phyloP scores from a whole-genome alignment of 106 monocot species.

The Posidonia australis region DNA sequence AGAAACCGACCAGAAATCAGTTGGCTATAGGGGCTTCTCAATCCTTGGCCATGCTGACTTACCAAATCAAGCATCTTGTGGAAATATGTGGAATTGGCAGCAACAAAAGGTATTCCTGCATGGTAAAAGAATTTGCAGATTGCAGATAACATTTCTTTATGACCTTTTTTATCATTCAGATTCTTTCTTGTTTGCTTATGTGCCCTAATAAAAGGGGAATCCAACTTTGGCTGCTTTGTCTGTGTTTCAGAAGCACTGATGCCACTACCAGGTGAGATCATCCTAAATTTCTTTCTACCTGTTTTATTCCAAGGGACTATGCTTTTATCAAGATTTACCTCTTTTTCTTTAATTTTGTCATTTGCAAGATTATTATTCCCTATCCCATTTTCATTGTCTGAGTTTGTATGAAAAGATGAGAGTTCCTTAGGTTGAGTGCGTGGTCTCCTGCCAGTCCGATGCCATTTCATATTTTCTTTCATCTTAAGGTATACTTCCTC shows the following conservation, averaged over 20 bases:
- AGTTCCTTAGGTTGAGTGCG: slow-evolving; percentile 28
- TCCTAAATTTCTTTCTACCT: slow-evolving; percentile 20
- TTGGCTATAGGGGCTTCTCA: slow-evolving; percentile 16
- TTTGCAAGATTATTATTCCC: slow-evolving; percentile 14
- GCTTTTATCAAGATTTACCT: slow-evolving; percentile 13
- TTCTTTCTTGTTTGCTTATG: slow-evolving; percentile 17
- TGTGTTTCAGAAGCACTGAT: slow-evolving; percentile 15
- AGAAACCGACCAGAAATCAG: slow-evolving; percentile 35
- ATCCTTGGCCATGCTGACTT: slow-evolving; percentile 35
- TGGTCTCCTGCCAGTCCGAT: slow-evolving; percentile 43
- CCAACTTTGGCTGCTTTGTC: slow-evolving; percentile 9
- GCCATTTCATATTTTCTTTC: slow-evolving; percentile 72
- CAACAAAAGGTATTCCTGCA: slow-evolving; percentile 37
- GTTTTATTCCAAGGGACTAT: too few relatives aligned
- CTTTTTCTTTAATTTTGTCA: slow-evolving; percentile 14
- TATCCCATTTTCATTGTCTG: slow-evolving; percentile 17
- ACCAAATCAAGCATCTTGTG: slow-evolving; percentile 47
- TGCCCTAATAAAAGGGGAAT: slow-evolving; percentile 4
- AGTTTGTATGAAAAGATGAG: slow-evolving; percentile 17
- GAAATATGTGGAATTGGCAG: slow-evolving; percentile 42
- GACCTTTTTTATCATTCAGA: slow-evolving; percentile 15
- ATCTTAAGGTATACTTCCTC: slow-evolving; percentile 51
- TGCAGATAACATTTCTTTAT: slow-evolving; percentile 38
- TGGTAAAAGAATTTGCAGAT: slow-evolving; percentile 57
- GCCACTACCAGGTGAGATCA: slow-evolving; percentile 8